Conservation (phyloP, 2,329 filamentous ascomycete genomes). For the Blastomyces percursus region DNA sequence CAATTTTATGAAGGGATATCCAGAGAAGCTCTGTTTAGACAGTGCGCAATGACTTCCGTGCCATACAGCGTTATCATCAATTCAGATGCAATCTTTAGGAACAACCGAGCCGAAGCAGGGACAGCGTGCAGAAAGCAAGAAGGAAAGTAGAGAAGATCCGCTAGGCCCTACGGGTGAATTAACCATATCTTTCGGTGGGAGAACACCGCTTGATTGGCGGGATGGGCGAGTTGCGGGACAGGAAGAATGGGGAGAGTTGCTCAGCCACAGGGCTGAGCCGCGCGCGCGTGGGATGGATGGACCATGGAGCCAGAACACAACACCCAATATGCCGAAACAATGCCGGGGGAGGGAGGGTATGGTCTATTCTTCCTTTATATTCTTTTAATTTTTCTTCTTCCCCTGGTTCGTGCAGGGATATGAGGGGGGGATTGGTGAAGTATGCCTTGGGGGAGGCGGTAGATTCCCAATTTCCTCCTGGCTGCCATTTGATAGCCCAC, state of each 20-base stretch:
- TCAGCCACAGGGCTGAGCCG: slow-evolving; percentile 1
- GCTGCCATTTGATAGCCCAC: too few relatives aligned
- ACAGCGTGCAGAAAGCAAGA: background rate
- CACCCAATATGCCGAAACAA: background rate
- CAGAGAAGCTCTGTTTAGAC: background rate
- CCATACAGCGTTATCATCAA: background rate
- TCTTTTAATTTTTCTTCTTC: background rate
- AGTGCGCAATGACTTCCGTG: background rate
- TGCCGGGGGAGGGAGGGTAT: too few relatives aligned
- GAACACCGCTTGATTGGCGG: background rate
- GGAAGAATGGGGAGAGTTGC: background rate
- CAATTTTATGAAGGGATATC: background rate
- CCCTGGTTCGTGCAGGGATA: background rate
- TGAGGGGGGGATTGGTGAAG: background rate
- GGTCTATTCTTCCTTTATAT: too few relatives aligned
- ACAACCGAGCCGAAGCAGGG: background rate
- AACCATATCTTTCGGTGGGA: too few relatives aligned
- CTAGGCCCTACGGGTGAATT: background rate
- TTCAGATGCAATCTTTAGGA: background rate
- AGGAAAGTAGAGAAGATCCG: too few relatives aligned
- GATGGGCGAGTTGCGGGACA: background rate
- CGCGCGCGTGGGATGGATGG: background rate
- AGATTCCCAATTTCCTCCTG: too few relatives aligned
- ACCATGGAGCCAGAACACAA: too few relatives aligned
- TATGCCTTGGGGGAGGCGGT: background rate